Evolutionary conservation across 1,284 basidiomycete genomes (phyloP), one percentile per base, ranked within the genome.

Genomic region (Mycena sp.): DNA sequence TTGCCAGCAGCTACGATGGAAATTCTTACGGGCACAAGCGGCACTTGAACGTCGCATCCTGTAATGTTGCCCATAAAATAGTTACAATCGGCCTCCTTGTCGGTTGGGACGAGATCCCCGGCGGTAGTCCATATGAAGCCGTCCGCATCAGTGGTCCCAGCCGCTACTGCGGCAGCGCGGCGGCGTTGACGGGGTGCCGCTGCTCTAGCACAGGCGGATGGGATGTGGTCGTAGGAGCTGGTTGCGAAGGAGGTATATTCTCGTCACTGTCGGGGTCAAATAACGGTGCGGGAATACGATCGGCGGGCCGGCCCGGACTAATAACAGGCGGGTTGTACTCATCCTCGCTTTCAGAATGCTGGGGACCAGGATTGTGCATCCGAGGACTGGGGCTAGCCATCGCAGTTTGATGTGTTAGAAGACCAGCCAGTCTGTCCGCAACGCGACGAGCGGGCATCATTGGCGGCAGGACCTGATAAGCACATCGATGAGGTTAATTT

Each of bases 321-420:
- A 52, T 40, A 41, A 52, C 26, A 52, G 50, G 50, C 16, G 17
- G 23, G 50, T 41, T 28, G 25, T 52, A 7, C 32, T 19, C 35
- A 38, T 38, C 49, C 25, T 29, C 50, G 28, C 16, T n/a, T 5
- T 52, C 37, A 40, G 50, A 52, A 19, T 1, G 4, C 25, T 40
- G 17, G 28, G 38, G 52, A 54, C 52, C 40, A 44, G 52, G 40
- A 43, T 54, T 44, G 28, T 16, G 29, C 40, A 54, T 43, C 40
- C 29, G 52, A 43, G 52, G 52, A 43, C 52, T 28, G 19, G 40
- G 52, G 40, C 52, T 43, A 32, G 52, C 40, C 52, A 54, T 54
- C 29, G 28, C 52, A 17, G 40, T 54, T 54, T 54, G 52, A 43
- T 30, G 40, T 43, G 52, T 53, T 37, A 53, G 26, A 16, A 38